Evolutionary conservation across 768 basidiomycete species (phyloP), one percentile per base, ranked within the genome.

Genomic region (Tulasnella calospora): DNA sequence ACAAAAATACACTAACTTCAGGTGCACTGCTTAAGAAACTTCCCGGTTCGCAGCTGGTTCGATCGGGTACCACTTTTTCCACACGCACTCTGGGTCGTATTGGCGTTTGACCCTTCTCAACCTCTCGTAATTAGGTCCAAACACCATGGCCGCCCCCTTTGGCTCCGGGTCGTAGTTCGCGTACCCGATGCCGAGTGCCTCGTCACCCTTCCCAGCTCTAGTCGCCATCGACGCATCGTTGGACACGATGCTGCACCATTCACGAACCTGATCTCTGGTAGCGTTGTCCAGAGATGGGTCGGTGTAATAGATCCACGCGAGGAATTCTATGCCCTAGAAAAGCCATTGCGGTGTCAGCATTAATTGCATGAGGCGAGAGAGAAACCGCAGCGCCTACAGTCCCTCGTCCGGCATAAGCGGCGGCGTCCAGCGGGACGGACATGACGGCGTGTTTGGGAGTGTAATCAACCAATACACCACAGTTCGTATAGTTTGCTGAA

Each of bases 61-160:
- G 44, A 84, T 83, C 9, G 80, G 79, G 23, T 78, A 81, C 3
- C 82, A 82, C 78, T 81, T 83, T 55, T 77, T 81, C 81, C 81
- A 85, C 9, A 84, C 80, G 46, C 82, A 83, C 51, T 80, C 81
- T 23, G 84, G 84, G 74, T 85, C 84, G 77, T 84, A 85, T 77
- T 83, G 82, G 0, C 81, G 80, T 80, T 84, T 84, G 44, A 83
- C 35, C 75, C 79, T 81, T 33, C 81, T 79, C 71, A 84, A 76
- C 30, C 81, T 80, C 30, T 81, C 79, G 38, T 83, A 80, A 74
- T 83, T 82, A 9, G 57, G 78, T 21, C 83, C 84, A 75, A 81
- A 84, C 1, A 84, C 82, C n/a, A 82, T 82, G 69, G 82, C 82
- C 5, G 81, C 71, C 3, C 69, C 76, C 12, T 70, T 55, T 23